Conservation (phyloP, 192 early-diverging fungal species). For the Rhizoclosmatium sp. region DNA sequence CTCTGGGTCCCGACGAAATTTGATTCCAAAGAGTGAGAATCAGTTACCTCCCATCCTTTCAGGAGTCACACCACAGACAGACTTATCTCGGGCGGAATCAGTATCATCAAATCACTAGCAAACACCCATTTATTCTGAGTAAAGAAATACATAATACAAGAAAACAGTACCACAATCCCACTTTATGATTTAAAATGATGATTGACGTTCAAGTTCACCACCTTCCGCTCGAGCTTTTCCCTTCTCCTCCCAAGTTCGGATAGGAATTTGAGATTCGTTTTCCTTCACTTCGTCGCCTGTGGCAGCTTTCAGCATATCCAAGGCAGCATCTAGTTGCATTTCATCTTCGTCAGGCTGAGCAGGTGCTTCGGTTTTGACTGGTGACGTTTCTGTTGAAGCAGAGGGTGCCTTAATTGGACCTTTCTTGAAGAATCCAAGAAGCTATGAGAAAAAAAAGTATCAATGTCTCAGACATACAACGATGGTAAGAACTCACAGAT, state of each 20-base stretch:
- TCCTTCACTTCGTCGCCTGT: conserved; percentile 12
- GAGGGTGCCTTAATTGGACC: neutral
- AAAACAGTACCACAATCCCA: neutral
- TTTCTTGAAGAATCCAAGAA: neutral
- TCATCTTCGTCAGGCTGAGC: conserved; percentile 2
- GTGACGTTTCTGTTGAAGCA: neutral
- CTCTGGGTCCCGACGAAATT: conserved; percentile 28
- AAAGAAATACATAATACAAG: neutral
- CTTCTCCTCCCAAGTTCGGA: conserved; percentile 9
- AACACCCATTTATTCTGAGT: neutral
- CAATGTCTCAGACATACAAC: neutral
- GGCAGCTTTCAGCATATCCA: conserved; percentile 1
- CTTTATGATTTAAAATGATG: too few relatives aligned
- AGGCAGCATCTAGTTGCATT: conserved; percentile 12
- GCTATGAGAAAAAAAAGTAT: neutral
- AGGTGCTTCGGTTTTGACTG: neutral
- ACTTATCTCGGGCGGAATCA: conserved; percentile 19
- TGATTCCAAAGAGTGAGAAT: conserved; percentile 33
- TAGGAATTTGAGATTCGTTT: conserved; percentile 6
- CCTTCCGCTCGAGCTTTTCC: neutral
- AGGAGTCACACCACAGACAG: conserved; percentile 30
- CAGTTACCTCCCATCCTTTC: conserved; percentile 10
- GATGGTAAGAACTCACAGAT: neutral
- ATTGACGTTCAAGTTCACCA: neutral
- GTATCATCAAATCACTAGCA: conserved; percentile 11